A percentile compares a stretch with the other conserved stretches of the same genome.
phyloP scores from a whole-genome alignment of 208 protist species.

The Novymonas esmeraldas region DNA sequence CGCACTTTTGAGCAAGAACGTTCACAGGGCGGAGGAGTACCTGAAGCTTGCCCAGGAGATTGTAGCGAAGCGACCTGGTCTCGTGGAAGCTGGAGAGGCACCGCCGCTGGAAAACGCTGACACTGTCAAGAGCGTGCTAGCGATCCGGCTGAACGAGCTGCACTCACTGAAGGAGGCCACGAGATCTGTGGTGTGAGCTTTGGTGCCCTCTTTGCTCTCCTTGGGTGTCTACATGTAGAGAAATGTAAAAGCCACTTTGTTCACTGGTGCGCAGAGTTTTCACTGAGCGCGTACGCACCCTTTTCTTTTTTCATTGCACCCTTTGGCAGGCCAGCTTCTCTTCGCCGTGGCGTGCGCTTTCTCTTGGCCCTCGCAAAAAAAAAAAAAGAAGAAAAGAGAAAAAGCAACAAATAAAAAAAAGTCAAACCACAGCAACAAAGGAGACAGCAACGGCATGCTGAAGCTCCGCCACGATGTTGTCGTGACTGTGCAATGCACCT shows the following conservation, averaged over 20 bases:
- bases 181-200: slow-evolving; percentile 7
- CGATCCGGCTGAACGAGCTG: slow-evolving; percentile 50
- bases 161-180: slow-evolving; percentile 39
- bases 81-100: slow-evolving; percentile 65
- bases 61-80: slow-evolving; percentile 48
- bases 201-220: not conserved
- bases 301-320: too few species aligned
- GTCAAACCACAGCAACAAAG: too few species aligned
- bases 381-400: too few species aligned
- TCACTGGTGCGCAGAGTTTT: too few species aligned
- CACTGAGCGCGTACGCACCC: not conserved
- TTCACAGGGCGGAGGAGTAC: slow-evolving; percentile 68
- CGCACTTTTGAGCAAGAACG: slow-evolving; percentile 52
- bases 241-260: too few species aligned
- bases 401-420: too few species aligned
- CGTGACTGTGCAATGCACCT: too few species aligned
- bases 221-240: slow-evolving; percentile 1
- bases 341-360: too few species aligned
- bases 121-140: slow-evolving; percentile 55
- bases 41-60: slow-evolving; percentile 68
- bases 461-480: too few species aligned
- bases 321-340: too few species aligned
- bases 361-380: too few species aligned
- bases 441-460: too few species aligned
- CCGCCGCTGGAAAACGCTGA: slow-evolving; percentile 67